phyloP scores from a whole-genome alignment of 768 basidiomycete species.

The Hygrocybe punicea region DNA sequence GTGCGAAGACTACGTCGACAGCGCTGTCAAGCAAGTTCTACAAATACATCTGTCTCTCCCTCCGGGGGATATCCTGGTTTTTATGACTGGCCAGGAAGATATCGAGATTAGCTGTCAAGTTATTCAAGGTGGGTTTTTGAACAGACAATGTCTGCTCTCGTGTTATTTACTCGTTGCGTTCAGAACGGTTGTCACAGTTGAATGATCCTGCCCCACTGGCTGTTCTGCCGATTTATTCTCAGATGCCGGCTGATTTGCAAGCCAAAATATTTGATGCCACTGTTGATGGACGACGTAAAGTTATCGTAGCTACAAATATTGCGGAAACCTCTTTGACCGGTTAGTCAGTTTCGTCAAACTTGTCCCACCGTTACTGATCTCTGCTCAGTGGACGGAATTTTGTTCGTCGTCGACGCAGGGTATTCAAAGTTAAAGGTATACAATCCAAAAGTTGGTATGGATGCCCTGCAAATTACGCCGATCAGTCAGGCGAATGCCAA shows the following conservation, averaged over 20 bases:
- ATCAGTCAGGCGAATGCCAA: conserved; percentile 98
- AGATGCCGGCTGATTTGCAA: conserved; percentile 98
- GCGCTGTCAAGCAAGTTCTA: conserved; percentile 95
- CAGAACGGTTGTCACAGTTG: conserved; percentile 89
- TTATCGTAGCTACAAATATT: conserved; percentile 98
- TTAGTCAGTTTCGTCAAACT: conserved; percentile 25
- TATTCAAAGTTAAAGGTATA: conserved; percentile 98
- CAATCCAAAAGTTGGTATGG: conserved; percentile 99
- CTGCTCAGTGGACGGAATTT: conserved; percentile 84
- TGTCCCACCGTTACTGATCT: neutral
- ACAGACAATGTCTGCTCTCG: neutral
- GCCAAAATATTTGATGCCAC: conserved; percentile 98
- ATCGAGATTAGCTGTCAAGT: conserved; percentile 97
- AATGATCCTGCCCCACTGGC: conserved; percentile 85
- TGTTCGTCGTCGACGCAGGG: conserved; percentile 94
- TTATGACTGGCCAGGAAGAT: conserved; percentile 99
- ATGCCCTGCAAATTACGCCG: conserved; percentile 96
- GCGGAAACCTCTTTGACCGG: conserved; percentile 97
- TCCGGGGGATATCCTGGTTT: conserved; percentile 91
- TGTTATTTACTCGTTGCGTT: conserved; percentile 7
- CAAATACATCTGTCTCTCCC: conserved; percentile 94
- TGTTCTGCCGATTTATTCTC: conserved; percentile 97
- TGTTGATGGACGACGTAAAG: conserved; percentile 88
- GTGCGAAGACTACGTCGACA: conserved; percentile 98
- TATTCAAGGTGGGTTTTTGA: conserved; percentile 59